A percentile compares a stretch with the other conserved stretches of the same genome.
Evolutionary conservation across 306 rosid species (phyloP).

Genomic region (Cicer chorassanicum): DNA sequence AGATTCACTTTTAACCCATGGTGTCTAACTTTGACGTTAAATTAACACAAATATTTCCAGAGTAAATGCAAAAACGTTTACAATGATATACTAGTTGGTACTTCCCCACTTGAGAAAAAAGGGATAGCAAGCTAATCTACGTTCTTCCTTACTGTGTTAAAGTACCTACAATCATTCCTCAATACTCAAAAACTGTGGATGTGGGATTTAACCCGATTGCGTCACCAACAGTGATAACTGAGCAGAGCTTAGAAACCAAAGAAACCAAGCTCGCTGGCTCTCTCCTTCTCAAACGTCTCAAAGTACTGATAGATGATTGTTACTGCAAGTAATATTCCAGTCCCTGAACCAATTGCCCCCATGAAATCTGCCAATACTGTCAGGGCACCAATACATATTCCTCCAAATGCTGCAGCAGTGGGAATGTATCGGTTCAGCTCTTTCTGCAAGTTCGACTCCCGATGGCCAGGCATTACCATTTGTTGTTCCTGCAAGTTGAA

Average conservation of each 20-base stretch:
- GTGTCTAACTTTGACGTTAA: conserved; percentile 26
- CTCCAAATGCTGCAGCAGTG: conserved; percentile 91
- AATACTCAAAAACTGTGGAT: conserved; percentile 54
- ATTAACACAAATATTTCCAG: conserved; percentile 18
- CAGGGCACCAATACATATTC: conserved; percentile 84
- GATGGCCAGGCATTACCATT: conserved; percentile 95
- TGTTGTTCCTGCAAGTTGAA: conserved; percentile 97
- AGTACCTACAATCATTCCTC: conserved; percentile 53
- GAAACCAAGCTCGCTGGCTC: conserved; percentile 88
- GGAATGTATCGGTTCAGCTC: conserved; percentile 87
- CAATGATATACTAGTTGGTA: conserved; percentile 27
- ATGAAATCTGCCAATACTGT: conserved; percentile 91
- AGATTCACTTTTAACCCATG: conserved; percentile 4
- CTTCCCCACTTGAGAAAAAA: conserved; percentile 30
- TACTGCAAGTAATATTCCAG: conserved; percentile 83
- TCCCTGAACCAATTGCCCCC: conserved; percentile 96
- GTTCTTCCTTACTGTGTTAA: conserved; percentile 49
- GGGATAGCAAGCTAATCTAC: conserved; percentile 51
- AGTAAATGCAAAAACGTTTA: conserved; percentile 28
- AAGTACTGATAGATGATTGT: conserved; percentile 94
- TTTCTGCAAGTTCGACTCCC: conserved; percentile 89
- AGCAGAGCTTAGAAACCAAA: conserved; percentile 67
- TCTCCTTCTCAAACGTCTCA: conserved; percentile 86
- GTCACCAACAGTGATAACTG: conserved; percentile 37
- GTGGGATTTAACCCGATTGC: conserved; percentile 33